Base-by-base conservation (phyloP, 257 asterid species). In the Osmanthus fragrans region DNA sequence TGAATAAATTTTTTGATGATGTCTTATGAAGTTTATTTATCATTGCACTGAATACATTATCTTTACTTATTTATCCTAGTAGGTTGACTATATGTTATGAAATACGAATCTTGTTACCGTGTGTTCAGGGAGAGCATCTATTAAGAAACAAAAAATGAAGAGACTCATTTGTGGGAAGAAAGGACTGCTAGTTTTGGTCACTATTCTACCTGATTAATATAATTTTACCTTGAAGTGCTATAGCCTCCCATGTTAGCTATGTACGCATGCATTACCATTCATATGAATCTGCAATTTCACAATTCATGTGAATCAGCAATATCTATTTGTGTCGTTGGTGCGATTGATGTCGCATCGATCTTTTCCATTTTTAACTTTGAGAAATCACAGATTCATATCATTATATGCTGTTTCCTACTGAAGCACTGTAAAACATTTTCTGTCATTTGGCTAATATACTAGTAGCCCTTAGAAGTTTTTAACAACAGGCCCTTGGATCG, bases 401-500 rank as follows among this genome's bases (percentile, higher is more conserved):
- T 10, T 23, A 63, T 36, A 49, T 36, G 51, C 64, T 69, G 49
- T 18, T 71, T 51, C 72, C 12, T 32, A 67, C 69, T 49, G 25
- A 73, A 64, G 9, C 37, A 36, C 13, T 40, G 19, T 63, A 11
- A 40, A 73, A 49, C 23, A n/a, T 56, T 21, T 32, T 64, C 37
- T 63, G 16, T 47, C 40, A 40, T 71, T 37, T 72, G 80, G 18
- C 73, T 47, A 76, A 77, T 75, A 70, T 74, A 73, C 76, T 82
- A 78, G 79, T 87, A 81, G 78, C 80, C 84, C 81, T 87, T 83
- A 86, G 88, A 80, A 84, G 85, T 85, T 90, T 76, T 87, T 91
- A 88, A 88, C 83, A 78, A 77, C 93, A 85, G 97, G 94, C 86
- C 88, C 88, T 87, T 91, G 97, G 97, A 82, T 91, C 79, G 89